Evolutionary conservation across 2,329 filamentous ascomycete species (phyloP), one percentile per base, ranked within the genome.

Genomic region (Coniochaeta sp.): DNA sequence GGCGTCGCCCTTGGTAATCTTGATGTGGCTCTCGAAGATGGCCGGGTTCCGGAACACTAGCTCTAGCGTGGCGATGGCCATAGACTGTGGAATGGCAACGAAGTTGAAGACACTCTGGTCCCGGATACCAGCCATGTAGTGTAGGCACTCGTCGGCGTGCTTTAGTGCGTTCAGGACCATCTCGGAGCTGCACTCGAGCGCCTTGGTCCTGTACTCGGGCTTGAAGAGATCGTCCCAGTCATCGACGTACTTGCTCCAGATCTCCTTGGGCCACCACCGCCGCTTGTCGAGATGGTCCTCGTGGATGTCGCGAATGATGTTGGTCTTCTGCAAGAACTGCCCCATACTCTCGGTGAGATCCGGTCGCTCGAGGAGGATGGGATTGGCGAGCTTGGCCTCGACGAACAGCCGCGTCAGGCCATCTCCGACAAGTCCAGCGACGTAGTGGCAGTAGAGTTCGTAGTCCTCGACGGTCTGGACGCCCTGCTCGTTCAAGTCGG

Each of bases 21-120:
- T 99, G 77, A 99, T 80, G 70, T 97, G 95, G 65, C 83, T 86
- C 71, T 93, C 77, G 72, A 96, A 96, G 61, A 99, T 86, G 62
- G 81, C 82, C 24, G 90, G 89, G 75, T 99, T 99, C 69, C 90
- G 89, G 85, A 98, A 99, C 68, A 93, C 89, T 19, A 91, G 79
- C 67, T 97, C 93, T 47, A 98, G 78, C 0, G 93, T 98, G 9
- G 95, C 93, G 72, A 99, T 97, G 58, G 93, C 95, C 95, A 99
- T 99, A 65, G 87, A 81, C 75, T 99, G 95, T 2, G 95, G 95
- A 64, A 99, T 99, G 60, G 93, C 93, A 55, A 92, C 92, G 74
- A 99, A 99, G 82, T 99, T 99, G 85, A 99, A 99, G 28, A 96
- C 91, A 71, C 91, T 96, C 78, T 99, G 95, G 71, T 99, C 95